Base-by-base conservation (phyloP, 202 grass and related monocot genomes). In the Zizania palustris region DNA sequence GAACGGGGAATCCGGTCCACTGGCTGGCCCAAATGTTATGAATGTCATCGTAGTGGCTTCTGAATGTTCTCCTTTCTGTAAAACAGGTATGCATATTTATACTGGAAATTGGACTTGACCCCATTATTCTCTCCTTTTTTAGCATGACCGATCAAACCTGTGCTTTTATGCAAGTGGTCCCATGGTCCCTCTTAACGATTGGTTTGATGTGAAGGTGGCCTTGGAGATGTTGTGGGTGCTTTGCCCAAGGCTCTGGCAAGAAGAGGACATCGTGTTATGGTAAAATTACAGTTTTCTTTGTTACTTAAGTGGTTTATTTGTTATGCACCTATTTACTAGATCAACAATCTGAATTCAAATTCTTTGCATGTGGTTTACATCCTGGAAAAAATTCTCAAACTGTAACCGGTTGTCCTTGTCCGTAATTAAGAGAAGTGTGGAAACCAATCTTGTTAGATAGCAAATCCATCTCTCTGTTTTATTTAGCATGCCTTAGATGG, bases 181-280 rank as follows among this genome's bases (percentile, higher is more conserved):
- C 61, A 33, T 69, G 36, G 63, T 80, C 21, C 3, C 10, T 45
- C 14, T 63, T n/a, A 53, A 87, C 18, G 1, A 11, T 60, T 46
- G 40, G 22, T 79, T 44, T 73, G 13, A 62, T 79, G n/a, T 78
- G 61, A 58, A 98, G 95, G 95, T 78, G 95, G 95, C 33, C 95
- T 98, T 69, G 95, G 91, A 86, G 95, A 98, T 87, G 95, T 98
- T 56, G 95, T 73, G 59, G 87, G 91, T 81, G 88, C 93, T 85
- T 77, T 97, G 78, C 93, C 88, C 18, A 97, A 97, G 87, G 93
- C 93, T 85, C 83, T 98, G 86, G 95, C 95, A 6, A 98, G 91
- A 65, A 92, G 95, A 85, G 91, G 95, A 28, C 95, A 98, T 69
- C 88, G 91, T 39, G 95, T 98, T 56, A 98, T 98, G 91, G 95